A percentile compares a stretch with the other conserved stretches of the same genome.
phyloP scores from a whole-genome alignment of 2,329 filamentous ascomycete genomes.

The Exophiala phaeomuriformis region DNA sequence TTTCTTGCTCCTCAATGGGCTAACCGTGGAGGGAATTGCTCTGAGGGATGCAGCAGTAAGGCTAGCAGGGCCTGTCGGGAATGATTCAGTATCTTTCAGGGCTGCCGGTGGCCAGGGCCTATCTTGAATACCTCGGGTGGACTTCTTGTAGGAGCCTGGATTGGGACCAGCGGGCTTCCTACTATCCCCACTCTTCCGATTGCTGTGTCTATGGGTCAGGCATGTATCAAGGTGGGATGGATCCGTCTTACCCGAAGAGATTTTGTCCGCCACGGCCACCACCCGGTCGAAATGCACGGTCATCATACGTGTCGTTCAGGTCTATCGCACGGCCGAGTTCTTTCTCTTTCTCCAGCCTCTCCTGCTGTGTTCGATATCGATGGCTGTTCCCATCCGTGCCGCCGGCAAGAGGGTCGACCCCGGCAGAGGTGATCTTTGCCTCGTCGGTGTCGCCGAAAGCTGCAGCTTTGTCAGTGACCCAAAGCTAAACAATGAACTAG shows the following conservation, averaged over 20 bases:
- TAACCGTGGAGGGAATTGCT: not conserved
- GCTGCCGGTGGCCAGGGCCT: conserved; percentile 13
- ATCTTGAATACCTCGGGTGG: not conserved
- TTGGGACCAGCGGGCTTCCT: too few relatives aligned
- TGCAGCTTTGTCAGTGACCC: conserved; percentile 6
- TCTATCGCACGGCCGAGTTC: conserved; percentile 3
- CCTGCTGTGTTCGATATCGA: conserved; percentile 3
- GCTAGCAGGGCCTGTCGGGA: not conserved
- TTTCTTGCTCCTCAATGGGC: not conserved
- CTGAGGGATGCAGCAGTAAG: not conserved
- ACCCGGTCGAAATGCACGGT: not conserved
- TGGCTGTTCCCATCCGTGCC: conserved; percentile 18
- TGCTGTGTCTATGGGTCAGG: not conserved
- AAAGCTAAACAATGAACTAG: not conserved
- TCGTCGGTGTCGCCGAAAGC: conserved; percentile 3
- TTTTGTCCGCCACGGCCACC: not conserved
- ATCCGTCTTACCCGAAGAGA: not conserved
- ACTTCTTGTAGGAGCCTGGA: not conserved
- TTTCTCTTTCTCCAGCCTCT: conserved; percentile 2
- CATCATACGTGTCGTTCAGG: conserved; percentile 12
- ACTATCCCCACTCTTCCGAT: not conserved
- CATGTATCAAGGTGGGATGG: not conserved
- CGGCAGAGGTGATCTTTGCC: not conserved
- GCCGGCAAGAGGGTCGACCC: not conserved
- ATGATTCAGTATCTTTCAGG: conserved; percentile 1